Evolutionary conservation across 129 eudicot species (phyloP), one percentile per base, ranked within the genome.

Genomic region (Logfia minima): DNA sequence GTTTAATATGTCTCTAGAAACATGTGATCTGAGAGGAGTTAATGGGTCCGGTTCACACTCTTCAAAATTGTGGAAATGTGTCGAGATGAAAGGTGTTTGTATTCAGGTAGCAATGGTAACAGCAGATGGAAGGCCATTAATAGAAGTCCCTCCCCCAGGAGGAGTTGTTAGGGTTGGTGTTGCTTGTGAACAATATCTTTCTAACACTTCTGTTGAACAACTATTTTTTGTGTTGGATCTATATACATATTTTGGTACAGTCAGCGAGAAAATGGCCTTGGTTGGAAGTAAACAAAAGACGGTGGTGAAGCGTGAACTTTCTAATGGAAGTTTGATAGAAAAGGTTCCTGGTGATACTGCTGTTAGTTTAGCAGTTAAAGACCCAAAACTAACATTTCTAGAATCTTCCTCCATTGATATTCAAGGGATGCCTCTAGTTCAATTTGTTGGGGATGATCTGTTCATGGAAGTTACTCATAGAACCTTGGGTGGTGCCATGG

Each of bases 321-420:
- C 78, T 1, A 67, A 79, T 71, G 90, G 87, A 45, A 72, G 75
- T 67, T 73, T 91, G 52, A 84, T 87, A 55, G 92, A 88, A 24
- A 89, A 89, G 67, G 96, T 66, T 86, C 98, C 98, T 32, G 94
- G 96, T 81, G 98, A 94, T 89, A 84, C 97, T 81, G 98, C 98
- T 58, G 90, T 86, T 23, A 86, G 86, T 78, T 83, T 94, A 62
- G 74, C 86, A 18, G 70, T 94, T 64, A 87, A 83, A 80, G 88
- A 89, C 78, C 86, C 91, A 45, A 89, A 84, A 80, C 86, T 94
- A 55, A 89, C 80, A 41, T 91, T 94, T 84, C 73, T 94, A 72
- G 98, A 94, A 82, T 79, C 91, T 86, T 85, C 84, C 71, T 75
- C 85, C 52, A 18, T 43, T 17, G 84, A 73, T 68, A 79, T 78